These are phyloP conservation scores for Myxozyma melibiosi DNA, from an alignment of 805 yeast genomes.

Conservation along the genomic window DNA sequence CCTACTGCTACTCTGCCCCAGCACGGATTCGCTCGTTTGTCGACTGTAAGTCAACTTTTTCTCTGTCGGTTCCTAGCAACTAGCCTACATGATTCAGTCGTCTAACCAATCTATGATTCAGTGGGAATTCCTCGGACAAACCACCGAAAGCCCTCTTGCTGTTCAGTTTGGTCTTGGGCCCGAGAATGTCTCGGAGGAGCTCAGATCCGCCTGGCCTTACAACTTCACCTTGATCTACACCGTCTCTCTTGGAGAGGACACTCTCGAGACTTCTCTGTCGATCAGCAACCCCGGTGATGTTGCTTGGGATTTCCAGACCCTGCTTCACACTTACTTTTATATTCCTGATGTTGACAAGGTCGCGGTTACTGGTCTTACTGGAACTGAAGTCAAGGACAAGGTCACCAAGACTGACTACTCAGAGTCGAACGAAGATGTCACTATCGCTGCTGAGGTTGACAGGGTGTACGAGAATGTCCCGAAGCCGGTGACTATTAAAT, in stretches of 20 bases:
- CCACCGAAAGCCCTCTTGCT: conserved; percentile 66
- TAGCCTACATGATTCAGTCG: background rate
- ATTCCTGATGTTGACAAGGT: conserved; percentile 77
- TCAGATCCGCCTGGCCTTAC: conserved; percentile 59
- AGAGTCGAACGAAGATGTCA: conserved; percentile 38
- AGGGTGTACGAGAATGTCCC: conserved; percentile 73
- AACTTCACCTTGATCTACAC: conserved; percentile 81
- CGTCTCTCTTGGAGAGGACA: conserved; percentile 59
- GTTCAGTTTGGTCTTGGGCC: conserved; percentile 92
- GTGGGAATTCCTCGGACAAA: conserved; percentile 95
- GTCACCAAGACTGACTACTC: conserved; percentile 54
- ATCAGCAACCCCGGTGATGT: conserved; percentile 69
- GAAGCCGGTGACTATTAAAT: conserved; percentile 61
- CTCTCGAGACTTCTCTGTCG: conserved; percentile 68
- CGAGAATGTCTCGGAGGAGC: conserved; percentile 68
- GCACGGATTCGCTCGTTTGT: conserved; percentile 93
- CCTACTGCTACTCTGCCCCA: conserved; percentile 74
- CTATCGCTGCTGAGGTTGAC: conserved; percentile 66
- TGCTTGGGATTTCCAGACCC: conserved; percentile 84
- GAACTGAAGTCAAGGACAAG: conserved; percentile 75
- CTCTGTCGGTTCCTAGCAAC: too few relatives aligned
- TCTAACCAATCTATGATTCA: background rate
- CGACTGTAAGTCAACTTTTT: conserved; percentile 44
- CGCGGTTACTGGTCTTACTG: conserved; percentile 75
- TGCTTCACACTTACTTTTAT: conserved; percentile 86